These are phyloP conservation scores for Peterozyma xylosa DNA, from an alignment of 805 yeast species.

Conservation along the genomic window DNA sequence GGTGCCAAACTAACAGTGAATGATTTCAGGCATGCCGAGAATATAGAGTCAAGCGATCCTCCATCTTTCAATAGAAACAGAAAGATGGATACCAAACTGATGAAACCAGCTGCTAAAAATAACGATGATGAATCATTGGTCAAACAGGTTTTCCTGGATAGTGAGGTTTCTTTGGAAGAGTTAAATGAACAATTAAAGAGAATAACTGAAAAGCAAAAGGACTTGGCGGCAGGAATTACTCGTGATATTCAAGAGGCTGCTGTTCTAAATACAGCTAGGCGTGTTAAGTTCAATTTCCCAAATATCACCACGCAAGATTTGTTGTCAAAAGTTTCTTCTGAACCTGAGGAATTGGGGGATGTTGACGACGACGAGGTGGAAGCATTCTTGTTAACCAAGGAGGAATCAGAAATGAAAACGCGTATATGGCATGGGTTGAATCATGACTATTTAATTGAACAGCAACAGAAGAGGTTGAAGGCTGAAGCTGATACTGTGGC, in stretches of 20 bases:
- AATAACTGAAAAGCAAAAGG: conserved; percentile 19
- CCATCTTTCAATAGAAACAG: conserved; percentile 74
- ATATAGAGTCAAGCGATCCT: conserved; percentile 53
- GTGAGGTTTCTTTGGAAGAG: conserved; percentile 37
- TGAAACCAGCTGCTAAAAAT: conserved; percentile 10
- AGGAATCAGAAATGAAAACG: conserved; percentile 69
- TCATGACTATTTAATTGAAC: conserved; percentile 77
- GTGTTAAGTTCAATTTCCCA: conserved; percentile 6
- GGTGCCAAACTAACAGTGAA: conserved; percentile 69
- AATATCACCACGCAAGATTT: conserved; percentile 36
- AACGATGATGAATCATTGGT: conserved; percentile 27
- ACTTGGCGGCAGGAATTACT: conserved; percentile 3
- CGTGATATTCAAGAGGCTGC: background rate
- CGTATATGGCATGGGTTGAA: conserved; percentile 86
- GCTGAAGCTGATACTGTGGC: conserved; percentile 81
- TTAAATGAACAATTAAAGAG: conserved; percentile 25
- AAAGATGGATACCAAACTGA: conserved; percentile 29
- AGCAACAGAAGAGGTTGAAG: conserved; percentile 77
- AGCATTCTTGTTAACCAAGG: conserved; percentile 50
- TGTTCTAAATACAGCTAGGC: conserved; percentile 8
- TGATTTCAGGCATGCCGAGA: conserved; percentile 53
- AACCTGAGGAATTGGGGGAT: conserved; percentile 59
- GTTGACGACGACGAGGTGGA: conserved; percentile 80
- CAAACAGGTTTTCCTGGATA: conserved; percentile 34
- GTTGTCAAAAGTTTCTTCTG: conserved; percentile 46